Evolutionary conservation across 2,329 filamentous ascomycete genomes (phyloP).

Genomic region (Verticillium longisporum): DNA sequence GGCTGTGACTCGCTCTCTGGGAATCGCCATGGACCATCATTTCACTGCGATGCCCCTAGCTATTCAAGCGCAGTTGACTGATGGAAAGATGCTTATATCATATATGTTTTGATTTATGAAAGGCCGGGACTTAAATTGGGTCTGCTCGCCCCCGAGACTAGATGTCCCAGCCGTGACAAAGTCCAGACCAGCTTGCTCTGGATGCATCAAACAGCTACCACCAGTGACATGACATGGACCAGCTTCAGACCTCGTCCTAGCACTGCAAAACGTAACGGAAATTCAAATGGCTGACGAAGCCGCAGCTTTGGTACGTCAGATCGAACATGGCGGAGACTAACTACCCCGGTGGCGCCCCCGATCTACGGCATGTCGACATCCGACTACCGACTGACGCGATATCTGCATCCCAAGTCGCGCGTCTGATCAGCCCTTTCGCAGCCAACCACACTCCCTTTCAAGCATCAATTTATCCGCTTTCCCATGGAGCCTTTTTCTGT

Average conservation of each 20-base stretch:
- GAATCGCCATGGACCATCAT: too few species aligned
- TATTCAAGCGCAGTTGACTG: too few species aligned
- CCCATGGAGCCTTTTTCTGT: not conserved
- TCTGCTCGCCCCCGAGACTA: too few species aligned
- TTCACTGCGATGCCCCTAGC: too few species aligned
- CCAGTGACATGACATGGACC: not conserved
- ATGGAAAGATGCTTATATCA: too few species aligned
- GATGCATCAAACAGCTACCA: too few species aligned
- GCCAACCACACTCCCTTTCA: not conserved
- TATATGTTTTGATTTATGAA: too few species aligned
- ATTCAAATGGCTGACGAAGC: not conserved
- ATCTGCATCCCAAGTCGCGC: not conserved
- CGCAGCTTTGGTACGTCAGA: not conserved
- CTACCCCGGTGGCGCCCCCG: not conserved
- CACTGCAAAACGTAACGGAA: not conserved
- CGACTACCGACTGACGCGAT: not conserved
- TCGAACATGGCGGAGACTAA: not conserved
- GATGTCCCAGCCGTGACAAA: too few species aligned
- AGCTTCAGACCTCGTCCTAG: not conserved
- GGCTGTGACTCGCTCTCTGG: not conserved
- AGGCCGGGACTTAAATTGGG: not conserved
- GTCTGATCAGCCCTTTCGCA: not conserved
- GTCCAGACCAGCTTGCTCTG: too few species aligned
- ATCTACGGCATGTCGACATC: not conserved
- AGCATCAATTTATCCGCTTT: not conserved